A percentile compares a stretch with the other conserved stretches of the same genome.
Evolutionary conservation across 179 eudicot species (phyloP).

Genomic region (Corrigiola litoralis): DNA sequence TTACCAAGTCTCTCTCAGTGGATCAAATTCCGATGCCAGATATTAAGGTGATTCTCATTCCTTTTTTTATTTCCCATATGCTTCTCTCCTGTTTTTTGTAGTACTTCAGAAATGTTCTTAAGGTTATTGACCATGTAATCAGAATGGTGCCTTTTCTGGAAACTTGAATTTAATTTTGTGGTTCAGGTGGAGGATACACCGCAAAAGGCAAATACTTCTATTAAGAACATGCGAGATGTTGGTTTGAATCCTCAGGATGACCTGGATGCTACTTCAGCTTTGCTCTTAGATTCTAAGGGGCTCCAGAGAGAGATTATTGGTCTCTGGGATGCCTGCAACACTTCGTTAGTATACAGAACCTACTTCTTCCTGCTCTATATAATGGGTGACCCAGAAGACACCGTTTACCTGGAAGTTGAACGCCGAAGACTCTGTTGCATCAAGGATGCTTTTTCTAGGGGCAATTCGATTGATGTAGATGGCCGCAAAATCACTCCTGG

Average conservation of each 20-base stretch:
- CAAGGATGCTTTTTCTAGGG: slow-evolving; percentile 38
- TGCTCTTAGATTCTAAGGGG: slow-evolving; percentile 62
- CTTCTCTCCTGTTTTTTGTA: neutral
- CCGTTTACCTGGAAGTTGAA: slow-evolving; percentile 91
- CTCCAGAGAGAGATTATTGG: slow-evolving; percentile 65
- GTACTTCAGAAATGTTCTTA: neutral
- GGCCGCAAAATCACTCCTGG: slow-evolving; percentile 31
- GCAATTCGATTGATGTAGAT: slow-evolving; percentile 31
- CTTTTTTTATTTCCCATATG: neutral
- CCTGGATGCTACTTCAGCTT: slow-evolving; percentile 25
- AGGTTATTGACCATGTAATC: neutral
- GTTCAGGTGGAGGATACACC: slow-evolving; percentile 34
- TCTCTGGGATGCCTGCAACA: slow-evolving; percentile 78
- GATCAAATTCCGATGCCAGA: slow-evolving; percentile 25
- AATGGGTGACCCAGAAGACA: slow-evolving; percentile 63
- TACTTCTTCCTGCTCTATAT: slow-evolving; percentile 71
- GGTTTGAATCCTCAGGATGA: slow-evolving; percentile 74
- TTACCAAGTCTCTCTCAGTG: slow-evolving; percentile 8
- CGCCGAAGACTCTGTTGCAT: slow-evolving; percentile 56
- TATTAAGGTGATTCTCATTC: slow-evolving; percentile 18
- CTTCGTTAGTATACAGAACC: slow-evolving; percentile 81
- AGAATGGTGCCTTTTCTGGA: neutral
- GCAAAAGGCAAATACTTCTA: slow-evolving; percentile 16
- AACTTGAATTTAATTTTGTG: neutral
- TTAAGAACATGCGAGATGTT: slow-evolving; percentile 47